Percentiles rank a stretch among this genome's conserved stretches.
phyloP scores from a whole-genome alignment of 1,284 basidiomycete genomes.

The Phaffia rhodozyma region DNA sequence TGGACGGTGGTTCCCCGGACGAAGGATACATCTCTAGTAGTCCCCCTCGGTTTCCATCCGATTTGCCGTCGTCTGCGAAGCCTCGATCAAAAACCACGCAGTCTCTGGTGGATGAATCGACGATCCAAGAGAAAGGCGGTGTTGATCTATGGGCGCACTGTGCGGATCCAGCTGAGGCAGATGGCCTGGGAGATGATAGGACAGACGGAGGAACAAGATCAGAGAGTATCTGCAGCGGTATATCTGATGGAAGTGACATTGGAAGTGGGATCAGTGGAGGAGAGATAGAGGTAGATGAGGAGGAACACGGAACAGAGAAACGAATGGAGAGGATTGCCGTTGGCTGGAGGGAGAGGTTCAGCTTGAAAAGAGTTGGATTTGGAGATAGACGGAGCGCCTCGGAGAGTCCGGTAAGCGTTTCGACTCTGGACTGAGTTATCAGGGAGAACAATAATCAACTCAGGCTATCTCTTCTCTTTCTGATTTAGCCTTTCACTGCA shows the following conservation, averaged over 20 bases:
- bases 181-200: background rate
- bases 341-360: conserved; percentile 16
- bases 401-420: too few relatives aligned
- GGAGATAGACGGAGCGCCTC: too few relatives aligned
- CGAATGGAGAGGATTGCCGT: background rate
- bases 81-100: background rate
- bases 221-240: background rate
- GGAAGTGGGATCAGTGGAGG: background rate
- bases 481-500: too few relatives aligned
- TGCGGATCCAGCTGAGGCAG: background rate
- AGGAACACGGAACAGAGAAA: background rate
- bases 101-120: background rate
- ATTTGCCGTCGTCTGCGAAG: background rate
- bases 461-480: too few relatives aligned
- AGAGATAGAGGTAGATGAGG: background rate
- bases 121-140: background rate
- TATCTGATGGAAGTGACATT: background rate
- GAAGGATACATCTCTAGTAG: conserved; percentile 17
- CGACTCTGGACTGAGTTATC: too few relatives aligned
- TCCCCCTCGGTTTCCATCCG: background rate
- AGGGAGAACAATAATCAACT: too few relatives aligned
- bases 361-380: conserved; percentile 1
- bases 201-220: background rate
- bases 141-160: background rate
- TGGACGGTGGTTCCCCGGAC: background rate